These are phyloP conservation scores for Truncatella angustata DNA, from an alignment of 2,329 filamentous ascomycete genomes.

Conservation along the genomic window DNA sequence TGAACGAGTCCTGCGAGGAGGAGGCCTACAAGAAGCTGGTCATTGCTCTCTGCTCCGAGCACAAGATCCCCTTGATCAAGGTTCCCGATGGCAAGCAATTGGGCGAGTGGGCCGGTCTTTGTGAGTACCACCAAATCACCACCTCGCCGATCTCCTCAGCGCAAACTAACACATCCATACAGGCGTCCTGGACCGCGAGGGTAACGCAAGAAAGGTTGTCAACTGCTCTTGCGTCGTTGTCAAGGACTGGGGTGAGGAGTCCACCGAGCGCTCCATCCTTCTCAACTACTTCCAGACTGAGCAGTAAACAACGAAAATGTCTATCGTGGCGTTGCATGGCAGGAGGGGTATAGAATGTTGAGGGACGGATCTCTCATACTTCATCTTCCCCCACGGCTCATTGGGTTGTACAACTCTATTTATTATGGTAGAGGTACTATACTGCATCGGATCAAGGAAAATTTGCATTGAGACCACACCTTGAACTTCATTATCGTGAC, in stretches of 20 bases:
- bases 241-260: constrained; percentile 99
- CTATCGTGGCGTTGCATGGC: constrained; percentile 29
- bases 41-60: constrained; percentile 96
- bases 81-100: constrained; percentile 99
- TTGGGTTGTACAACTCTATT: constrained; percentile 22
- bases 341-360: constrained; percentile 24
- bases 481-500: not conserved
- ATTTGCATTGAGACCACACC: constrained; percentile 11
- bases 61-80: constrained; percentile 99
- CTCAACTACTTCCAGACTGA: constrained; percentile 99
- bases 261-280: constrained; percentile 96
- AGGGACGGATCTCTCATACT: constrained; percentile 20
- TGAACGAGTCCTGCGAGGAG: constrained; percentile 99
- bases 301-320: constrained; percentile 58
- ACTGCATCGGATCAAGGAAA: constrained; percentile 40
- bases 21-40: constrained; percentile 99
- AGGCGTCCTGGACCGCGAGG: constrained; percentile 99
- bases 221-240: constrained; percentile 99
- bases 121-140: too few species aligned
- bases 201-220: constrained; percentile 99
- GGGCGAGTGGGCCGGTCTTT: constrained; percentile 99
- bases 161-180: constrained; percentile 29
- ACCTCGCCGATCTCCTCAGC: too few species aligned
- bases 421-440: constrained; percentile 6
- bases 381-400: constrained; percentile 21